These are phyloP conservation scores for Scolecobasidium constrictum DNA, from an alignment of 2,329 filamentous ascomycete genomes.

Conservation along the genomic window DNA sequence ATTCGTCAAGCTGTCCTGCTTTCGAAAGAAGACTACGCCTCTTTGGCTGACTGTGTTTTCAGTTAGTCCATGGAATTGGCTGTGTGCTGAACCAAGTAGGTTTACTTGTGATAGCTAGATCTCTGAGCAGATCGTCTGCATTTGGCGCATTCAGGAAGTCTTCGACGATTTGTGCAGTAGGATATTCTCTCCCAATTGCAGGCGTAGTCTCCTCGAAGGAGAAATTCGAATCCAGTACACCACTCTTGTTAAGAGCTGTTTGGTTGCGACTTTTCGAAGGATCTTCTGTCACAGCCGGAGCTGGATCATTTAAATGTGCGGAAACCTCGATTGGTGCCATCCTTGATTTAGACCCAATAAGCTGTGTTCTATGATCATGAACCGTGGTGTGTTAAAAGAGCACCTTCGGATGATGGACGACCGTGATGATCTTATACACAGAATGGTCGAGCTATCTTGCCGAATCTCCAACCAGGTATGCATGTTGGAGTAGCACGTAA, in stretches of 20 bases:
- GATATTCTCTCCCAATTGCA: conserved; percentile 50
- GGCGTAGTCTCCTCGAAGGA: conserved; percentile 50
- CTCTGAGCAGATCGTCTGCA: conserved; percentile 26
- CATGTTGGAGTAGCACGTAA: too few species aligned
- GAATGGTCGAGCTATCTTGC: too few species aligned
- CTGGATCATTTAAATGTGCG: too few species aligned
- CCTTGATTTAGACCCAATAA: too few species aligned
- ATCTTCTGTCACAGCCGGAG: too few species aligned
- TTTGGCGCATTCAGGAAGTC: conserved; percentile 24
- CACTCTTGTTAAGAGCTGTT: conserved; percentile 38
- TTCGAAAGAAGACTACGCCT: conserved; percentile 60
- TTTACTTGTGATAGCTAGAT: conserved; percentile 43
- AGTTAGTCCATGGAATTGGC: conserved; percentile 5
- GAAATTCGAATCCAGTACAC: conserved; percentile 37
- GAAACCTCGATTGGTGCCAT: too few species aligned
- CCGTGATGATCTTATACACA: too few species aligned
- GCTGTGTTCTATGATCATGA: too few species aligned
- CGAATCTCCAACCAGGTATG: too few species aligned
- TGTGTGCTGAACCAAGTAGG: conserved; percentile 22
- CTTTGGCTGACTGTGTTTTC: conserved; percentile 47
- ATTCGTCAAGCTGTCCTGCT: conserved; percentile 49
- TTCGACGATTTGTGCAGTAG: conserved; percentile 41
- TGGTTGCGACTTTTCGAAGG: not conserved
- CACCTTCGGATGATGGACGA: too few species aligned
- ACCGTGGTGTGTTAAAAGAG: too few species aligned